Evolutionary conservation across 441 rosid species (phyloP), one percentile per base, ranked within the genome.

Genomic region (Erysimum pusillum): DNA sequence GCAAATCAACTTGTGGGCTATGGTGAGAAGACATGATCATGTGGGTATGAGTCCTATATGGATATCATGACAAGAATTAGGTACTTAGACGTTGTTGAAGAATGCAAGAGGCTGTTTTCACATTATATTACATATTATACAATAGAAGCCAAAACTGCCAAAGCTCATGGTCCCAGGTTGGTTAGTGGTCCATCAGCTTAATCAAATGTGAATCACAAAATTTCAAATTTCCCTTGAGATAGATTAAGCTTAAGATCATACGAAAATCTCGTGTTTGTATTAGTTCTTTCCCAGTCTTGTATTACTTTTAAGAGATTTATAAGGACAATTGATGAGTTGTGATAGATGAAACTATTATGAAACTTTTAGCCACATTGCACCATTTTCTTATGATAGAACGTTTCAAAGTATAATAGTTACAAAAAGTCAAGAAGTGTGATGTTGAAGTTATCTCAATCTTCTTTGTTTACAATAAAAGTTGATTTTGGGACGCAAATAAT

Each of bases 1-100:
- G 35, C 49, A 42, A 52, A 68, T 52, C 15, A 69, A 69, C 48
- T n/a, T n/a, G n/a, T n/a, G n/a, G n/a, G n/a, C n/a, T n/a, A n/a
- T n/a, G n/a, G n/a, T 64, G 42, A 64, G 1, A 15, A 65, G 42
- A 32, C 69, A 52, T 68, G 22, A 78, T 57, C 25, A 73, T 82
- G 64, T 60, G 64, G 2, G 11, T 9, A 12, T 54, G 0, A 5
- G 6, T 25, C 6, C 15, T 53, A 25, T 25, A 22, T 2, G 2
- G 34, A 58, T 42, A 58, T 32, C 9, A 18, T n/a, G 63, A 35
- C 63, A 34, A 35, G 63, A 35, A 7, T 58, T 58, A 58, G 63
- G 63, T 58, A 58, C 63, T 7, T 15, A 9, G 20, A 8, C 63
- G 35, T 58, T 58, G 22, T 34, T 58, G 25, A 15, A n/a, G 39